Evolutionary conservation across 176 grass and related monocot species (phyloP).

Genomic region (barley (Hordeum vulgare)): MorexV3_pseudomolecules_assembly NC_058523.1:554507343-554507842

Average conservation of each 20-base stretch:
- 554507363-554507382: neutral
- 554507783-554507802: slow-evolving; percentile 43
- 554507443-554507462: slow-evolving; percentile 38
- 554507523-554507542: slow-evolving; percentile 26
- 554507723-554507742: slow-evolving; percentile 65
- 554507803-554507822: slow-evolving; percentile 38
- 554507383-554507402: slow-evolving; percentile 31
- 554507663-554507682: neutral
- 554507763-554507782: slow-evolving; percentile 71
- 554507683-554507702: slow-evolving; percentile 28
- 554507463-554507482: slow-evolving; percentile 95
- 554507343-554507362: too few species aligned
- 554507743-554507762: slow-evolving; percentile 67
- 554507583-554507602: slow-evolving; percentile 57
- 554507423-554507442: slow-evolving; percentile 41
- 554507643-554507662: slow-evolving; percentile 23
- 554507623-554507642: slow-evolving; percentile 73
- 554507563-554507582: slow-evolving; percentile 65
- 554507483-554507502: slow-evolving; percentile 71
- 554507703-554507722: slow-evolving; percentile 28
- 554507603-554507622: slow-evolving; percentile 46
- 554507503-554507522: slow-evolving; percentile 47
- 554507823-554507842: slow-evolving; percentile 27
- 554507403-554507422: slow-evolving; percentile 43
- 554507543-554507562: slow-evolving; percentile 96